Conservation (phyloP, 2,329 filamentous ascomycete species). For the Cytospora chrysosperma region DNA sequence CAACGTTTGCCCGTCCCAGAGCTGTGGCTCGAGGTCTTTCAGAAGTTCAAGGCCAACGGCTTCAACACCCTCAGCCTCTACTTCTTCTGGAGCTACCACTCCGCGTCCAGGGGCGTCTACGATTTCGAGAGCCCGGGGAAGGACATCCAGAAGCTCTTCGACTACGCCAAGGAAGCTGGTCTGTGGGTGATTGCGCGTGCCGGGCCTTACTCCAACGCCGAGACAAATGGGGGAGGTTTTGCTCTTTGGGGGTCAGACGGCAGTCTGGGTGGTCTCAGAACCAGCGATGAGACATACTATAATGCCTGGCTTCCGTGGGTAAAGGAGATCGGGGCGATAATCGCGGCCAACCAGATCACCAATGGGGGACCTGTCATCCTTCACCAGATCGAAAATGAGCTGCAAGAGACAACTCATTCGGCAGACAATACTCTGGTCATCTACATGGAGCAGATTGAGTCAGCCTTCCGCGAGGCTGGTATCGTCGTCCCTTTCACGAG, state of each 20-base stretch:
- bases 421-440: constrained; percentile 45
- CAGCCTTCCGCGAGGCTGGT: constrained; percentile 45
- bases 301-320: constrained; percentile 49
- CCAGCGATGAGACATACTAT: constrained; percentile 42
- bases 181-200: constrained; percentile 51
- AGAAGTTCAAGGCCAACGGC: constrained; percentile 52
- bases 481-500: constrained; percentile 49
- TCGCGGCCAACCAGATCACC: constrained; percentile 52
- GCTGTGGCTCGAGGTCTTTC: constrained; percentile 53
- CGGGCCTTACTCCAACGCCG: constrained; percentile 40
- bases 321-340: constrained; percentile 45
- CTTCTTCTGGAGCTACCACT: constrained; percentile 52
- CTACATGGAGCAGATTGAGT: constrained; percentile 52
- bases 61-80: constrained; percentile 52
- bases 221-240: constrained; percentile 47
- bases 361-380: constrained; percentile 52
- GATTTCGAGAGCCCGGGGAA: constrained; percentile 52
- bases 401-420: constrained; percentile 43
- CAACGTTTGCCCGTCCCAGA: constrained; percentile 53
- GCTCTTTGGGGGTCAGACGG: constrained; percentile 45
- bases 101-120: constrained; percentile 41
- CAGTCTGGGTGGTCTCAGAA: constrained; percentile 40
- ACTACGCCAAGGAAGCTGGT: constrained; percentile 50
- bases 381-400: constrained; percentile 54
- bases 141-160: constrained; percentile 49